Evolutionary conservation across 257 asterid species (phyloP), one percentile per base, ranked within the genome.

Genomic region (Ballota nigra): DNA sequence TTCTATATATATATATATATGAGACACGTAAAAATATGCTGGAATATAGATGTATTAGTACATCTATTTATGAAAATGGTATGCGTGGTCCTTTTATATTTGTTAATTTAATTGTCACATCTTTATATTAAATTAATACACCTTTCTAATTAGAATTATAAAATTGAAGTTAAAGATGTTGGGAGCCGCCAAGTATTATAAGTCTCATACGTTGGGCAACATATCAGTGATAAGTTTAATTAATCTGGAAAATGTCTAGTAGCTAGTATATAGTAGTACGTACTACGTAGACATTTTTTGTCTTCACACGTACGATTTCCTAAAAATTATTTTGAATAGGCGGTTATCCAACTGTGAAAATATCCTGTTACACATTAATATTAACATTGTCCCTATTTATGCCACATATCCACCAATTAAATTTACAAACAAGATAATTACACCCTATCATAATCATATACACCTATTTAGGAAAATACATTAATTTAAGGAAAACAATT

Each of bases 281-380:
- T 29, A 62, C 6, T 18, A 61, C 13, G 62, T 63, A 24, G 67
- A 5, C 20, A 70, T 53, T 56, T 53, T 56, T 70, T 40, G 75
- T 57, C 75, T 29, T 34, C 40, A 69, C 7, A 12, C n/a, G n/a
- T n/a, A n/a, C 28, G 5, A 26, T 26, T 66, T 40, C 34, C 20
- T 66, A 0, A 47, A 15, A 10, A 10, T 31, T 45, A 36, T 6
- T 60, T 16, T 31, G 8, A 51, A 10, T 31, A 41, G 10, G 62
- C 31, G 49, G 5, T 66, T 47, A 49, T n/a, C n/a, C n/a, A n/a
- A n/a, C n/a, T n/a, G n/a, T n/a, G n/a, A n/a, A n/a, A n/a, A n/a
- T n/a, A n/a, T n/a, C n/a, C n/a, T n/a, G n/a, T n/a, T n/a, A n/a
- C n/a, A n/a, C n/a, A n/a, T n/a, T n/a, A n/a, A n/a, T n/a, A n/a